Evolutionary conservation across 768 basidiomycete genomes (phyloP).

Genomic region (Piloderma croceum): DNA sequence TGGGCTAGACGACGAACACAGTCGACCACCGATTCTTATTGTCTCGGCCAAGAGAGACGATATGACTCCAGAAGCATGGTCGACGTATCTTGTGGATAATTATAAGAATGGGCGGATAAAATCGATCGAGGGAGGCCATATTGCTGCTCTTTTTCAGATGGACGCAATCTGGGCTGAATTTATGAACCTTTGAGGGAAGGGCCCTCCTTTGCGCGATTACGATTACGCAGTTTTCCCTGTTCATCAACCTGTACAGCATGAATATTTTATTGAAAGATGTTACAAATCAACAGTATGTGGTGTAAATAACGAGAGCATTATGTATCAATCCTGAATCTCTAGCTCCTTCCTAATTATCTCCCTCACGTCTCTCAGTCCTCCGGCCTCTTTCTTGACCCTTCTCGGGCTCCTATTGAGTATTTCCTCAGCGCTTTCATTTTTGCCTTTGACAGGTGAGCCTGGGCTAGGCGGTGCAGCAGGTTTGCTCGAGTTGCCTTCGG

Average conservation of each 20-base stretch:
- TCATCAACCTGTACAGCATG: too few species aligned
- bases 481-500: neutral
- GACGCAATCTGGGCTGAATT: slow-evolving; percentile 41
- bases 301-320: too few species aligned
- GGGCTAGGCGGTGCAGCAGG: slow-evolving; percentile 41
- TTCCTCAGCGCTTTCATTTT: slow-evolving; percentile 55
- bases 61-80: slow-evolving; percentile 37
- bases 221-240: too few species aligned
- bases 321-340: slow-evolving; percentile 60
- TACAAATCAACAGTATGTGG: too few species aligned
- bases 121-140: slow-evolving; percentile 44
- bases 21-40: slow-evolving; percentile 40
- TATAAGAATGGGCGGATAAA: slow-evolving; percentile 40
- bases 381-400: slow-evolving; percentile 61
- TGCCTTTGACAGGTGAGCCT: slow-evolving; percentile 36
- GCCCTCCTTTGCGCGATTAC: too few species aligned
- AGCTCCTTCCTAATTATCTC: slow-evolving; percentile 78
- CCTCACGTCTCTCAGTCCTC: slow-evolving; percentile 72
- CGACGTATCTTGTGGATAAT: slow-evolving; percentile 41
- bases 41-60: slow-evolving; percentile 38
- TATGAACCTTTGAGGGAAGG: too few species aligned
- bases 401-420: slow-evolving; percentile 66
- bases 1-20: slow-evolving; percentile 40
- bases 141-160: slow-evolving; percentile 39
- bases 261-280: too few species aligned